Percentiles rank a stretch among this genome's conserved stretches.
These are phyloP conservation scores for Metschnikowia lachancei DNA, from an alignment of 805 yeast genomes.

Conservation along the genomic window DNA sequence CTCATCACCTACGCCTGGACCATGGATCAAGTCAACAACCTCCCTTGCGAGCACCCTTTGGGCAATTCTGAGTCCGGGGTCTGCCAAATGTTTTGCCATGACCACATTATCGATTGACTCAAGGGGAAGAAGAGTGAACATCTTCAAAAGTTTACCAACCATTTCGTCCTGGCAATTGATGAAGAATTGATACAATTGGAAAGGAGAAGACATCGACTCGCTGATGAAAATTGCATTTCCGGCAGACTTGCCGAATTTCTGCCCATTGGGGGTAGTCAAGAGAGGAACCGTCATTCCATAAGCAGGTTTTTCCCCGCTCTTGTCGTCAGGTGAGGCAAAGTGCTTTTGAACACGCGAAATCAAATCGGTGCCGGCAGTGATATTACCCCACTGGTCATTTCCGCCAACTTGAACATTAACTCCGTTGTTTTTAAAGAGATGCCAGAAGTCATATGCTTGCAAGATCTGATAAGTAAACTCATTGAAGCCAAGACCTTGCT, in stretches of 20 bases:
- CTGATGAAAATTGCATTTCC: slow-evolving; percentile 94
- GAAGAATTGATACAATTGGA: slow-evolving; percentile 81
- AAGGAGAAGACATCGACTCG: slow-evolving; percentile 69
- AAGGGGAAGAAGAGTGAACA: slow-evolving; percentile 76
- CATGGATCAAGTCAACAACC: slow-evolving; percentile 85
- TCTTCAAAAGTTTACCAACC: slow-evolving; percentile 62
- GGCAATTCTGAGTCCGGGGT: slow-evolving; percentile 67
- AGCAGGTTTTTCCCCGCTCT: slow-evolving; percentile 23
- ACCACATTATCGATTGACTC: slow-evolving; percentile 51
- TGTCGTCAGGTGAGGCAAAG: not conserved
- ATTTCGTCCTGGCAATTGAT: slow-evolving; percentile 76
- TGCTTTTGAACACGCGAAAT: slow-evolving; percentile 54
- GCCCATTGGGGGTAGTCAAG: slow-evolving; percentile 83
- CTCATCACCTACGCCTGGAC: slow-evolving; percentile 67
- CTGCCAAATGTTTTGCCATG: slow-evolving; percentile 48
- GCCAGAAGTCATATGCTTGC: slow-evolving; percentile 93
- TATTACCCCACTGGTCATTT: slow-evolving; percentile 97
- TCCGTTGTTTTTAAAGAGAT: slow-evolving; percentile 55
- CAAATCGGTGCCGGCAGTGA: slow-evolving; percentile 91
- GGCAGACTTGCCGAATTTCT: slow-evolving; percentile 94
- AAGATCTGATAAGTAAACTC: slow-evolving; percentile 91
- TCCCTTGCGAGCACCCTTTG: slow-evolving; percentile 80
- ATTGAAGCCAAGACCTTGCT: slow-evolving; percentile 83
- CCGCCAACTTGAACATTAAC: slow-evolving; percentile 89
- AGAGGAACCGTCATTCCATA: slow-evolving; percentile 89